These are phyloP conservation scores for Quercus wislizeni DNA, from an alignment of 306 rosid genomes.

Conservation along the genomic window DNA sequence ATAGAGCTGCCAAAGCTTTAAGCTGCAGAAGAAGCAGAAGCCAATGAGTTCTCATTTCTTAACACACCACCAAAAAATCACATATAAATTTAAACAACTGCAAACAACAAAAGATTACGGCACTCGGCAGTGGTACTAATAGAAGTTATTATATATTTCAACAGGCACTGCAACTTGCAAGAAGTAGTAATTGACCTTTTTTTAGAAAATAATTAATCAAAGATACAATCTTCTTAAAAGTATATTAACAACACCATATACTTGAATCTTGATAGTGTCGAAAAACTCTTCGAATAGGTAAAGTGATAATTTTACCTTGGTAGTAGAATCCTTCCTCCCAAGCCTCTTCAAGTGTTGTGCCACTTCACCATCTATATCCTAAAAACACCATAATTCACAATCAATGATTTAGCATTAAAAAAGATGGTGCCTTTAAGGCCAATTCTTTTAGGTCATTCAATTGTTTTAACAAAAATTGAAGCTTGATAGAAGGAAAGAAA, in stretches of 20 bases:
- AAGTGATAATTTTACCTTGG: constrained; percentile 56
- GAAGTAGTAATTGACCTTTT: not conserved
- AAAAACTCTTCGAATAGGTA: not conserved
- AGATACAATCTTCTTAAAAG: not conserved
- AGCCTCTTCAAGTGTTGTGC: constrained; percentile 90
- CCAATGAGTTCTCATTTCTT: constrained; percentile 26
- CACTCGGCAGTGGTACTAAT: no score
- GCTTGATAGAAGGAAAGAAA: not conserved
- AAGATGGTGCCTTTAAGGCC: not conserved
- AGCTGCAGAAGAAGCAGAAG: constrained; percentile 49
- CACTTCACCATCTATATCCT: constrained; percentile 90
- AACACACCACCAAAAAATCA: not conserved
- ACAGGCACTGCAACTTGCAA: not conserved
- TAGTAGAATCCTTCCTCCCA: constrained; percentile 85
- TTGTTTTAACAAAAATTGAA: not conserved
- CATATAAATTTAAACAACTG: not conserved
- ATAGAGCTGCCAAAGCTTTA: constrained; percentile 79
- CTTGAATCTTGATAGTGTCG: not conserved
- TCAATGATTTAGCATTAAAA: not conserved
- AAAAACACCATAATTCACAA: not conserved
- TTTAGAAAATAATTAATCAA: not conserved
- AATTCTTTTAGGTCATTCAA: no score
- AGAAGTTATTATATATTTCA: not conserved
- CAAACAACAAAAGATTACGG: not conserved
- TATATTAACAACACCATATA: not conserved